phyloP scores from a whole-genome alignment of 441 rosid species.

The Corymbia citriodora region DNA sequence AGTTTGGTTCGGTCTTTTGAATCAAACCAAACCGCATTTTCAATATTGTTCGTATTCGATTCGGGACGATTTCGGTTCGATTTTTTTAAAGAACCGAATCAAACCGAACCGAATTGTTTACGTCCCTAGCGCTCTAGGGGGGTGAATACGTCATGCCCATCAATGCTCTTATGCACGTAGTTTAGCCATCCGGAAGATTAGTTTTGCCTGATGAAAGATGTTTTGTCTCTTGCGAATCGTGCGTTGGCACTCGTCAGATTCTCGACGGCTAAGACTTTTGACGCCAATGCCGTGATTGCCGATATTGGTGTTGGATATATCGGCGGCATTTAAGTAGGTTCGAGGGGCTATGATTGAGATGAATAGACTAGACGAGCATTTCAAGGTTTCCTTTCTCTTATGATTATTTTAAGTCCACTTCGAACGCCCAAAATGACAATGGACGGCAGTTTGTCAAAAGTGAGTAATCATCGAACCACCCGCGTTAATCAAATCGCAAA shows the following conservation, averaged over 20 bases:
- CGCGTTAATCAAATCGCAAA: not conserved
- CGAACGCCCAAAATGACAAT: not conserved
- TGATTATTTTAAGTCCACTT: not conserved
- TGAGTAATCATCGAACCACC: not conserved
- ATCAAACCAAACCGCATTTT: no score
- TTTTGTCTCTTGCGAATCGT: fast-evolving
- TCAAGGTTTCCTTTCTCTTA: not conserved
- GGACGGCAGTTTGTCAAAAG: not conserved
- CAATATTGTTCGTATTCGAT: no score
- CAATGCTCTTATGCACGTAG: not conserved
- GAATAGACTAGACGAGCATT: not conserved
- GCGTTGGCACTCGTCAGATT: fast-evolving
- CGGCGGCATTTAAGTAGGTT: not conserved
- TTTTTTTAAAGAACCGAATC: no score
- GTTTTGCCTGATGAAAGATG: not conserved
- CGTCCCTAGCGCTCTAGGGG: no score
- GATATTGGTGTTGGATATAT: fast-evolving
- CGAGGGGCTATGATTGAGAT: not conserved
- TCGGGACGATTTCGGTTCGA: no score
- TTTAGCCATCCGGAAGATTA: not conserved
- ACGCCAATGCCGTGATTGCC: no score
- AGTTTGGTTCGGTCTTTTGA: no score
- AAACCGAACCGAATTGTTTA: no score
- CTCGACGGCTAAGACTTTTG: no score
- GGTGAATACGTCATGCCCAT: not conserved